These are phyloP conservation scores for Mycena alexandri DNA, from an alignment of 768 basidiomycete genomes.

Conservation along the genomic window DNA sequence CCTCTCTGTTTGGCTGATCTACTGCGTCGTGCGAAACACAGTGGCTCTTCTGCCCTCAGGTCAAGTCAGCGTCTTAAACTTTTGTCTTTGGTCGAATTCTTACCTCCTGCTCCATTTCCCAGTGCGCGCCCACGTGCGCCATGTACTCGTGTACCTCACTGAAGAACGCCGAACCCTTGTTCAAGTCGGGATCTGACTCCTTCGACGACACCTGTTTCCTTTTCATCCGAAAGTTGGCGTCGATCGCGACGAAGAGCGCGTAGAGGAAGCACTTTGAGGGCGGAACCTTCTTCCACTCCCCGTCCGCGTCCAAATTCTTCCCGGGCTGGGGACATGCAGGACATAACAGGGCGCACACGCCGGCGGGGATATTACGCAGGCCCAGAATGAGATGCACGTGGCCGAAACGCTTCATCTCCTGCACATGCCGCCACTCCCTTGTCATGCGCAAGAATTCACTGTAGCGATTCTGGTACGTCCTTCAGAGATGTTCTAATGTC, in stretches of 20 bases:
- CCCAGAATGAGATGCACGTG: constrained; percentile 18
- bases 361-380: not conserved
- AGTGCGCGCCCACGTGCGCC: constrained; percentile 23
- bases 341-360: constrained; percentile 34
- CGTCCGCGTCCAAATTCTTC: constrained; percentile 39
- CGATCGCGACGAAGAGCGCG: constrained; percentile 40
- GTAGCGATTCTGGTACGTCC: constrained; percentile 33
- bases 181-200: constrained; percentile 43
- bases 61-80: no score
- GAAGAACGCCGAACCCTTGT: constrained; percentile 46
- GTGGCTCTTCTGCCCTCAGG: constrained; percentile 25
- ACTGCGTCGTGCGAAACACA: constrained; percentile 29
- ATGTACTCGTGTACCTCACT: constrained; percentile 42
- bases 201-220: constrained; percentile 43
- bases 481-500: not conserved
- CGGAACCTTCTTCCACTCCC: constrained; percentile 39
- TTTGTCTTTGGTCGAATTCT: not conserved
- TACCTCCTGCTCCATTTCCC: constrained; percentile 15
- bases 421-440: constrained; percentile 29
- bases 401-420: constrained; percentile 30
- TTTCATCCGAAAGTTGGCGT: constrained; percentile 39
- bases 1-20: constrained; percentile 2
- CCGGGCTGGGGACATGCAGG: constrained; percentile 44
- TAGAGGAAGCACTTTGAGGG: constrained; percentile 39
- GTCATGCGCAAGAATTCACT: constrained; percentile 27